Conservation (phyloP, 2,329 filamentous ascomycete species). For the Penicillium verrucosum region DNA sequence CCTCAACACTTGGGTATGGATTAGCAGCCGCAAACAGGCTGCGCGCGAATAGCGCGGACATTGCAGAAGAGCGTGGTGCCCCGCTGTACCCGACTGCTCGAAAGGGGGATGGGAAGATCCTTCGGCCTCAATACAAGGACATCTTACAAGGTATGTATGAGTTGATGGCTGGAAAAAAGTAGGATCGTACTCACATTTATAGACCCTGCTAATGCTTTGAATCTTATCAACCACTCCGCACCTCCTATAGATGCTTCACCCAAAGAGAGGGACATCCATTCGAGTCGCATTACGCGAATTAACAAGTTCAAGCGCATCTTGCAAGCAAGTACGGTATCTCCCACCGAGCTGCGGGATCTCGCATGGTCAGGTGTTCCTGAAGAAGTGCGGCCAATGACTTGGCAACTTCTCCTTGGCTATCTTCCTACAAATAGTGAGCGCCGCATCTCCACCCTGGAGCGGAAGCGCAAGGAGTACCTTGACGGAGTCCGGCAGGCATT, state of each 20-base stretch:
- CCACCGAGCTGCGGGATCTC: slow-evolving; percentile 76
- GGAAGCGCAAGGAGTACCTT: slow-evolving; percentile 93
- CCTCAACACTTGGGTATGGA: slow-evolving; percentile 30
- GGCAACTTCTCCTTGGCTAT: slow-evolving; percentile 93
- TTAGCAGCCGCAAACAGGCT: slow-evolving; percentile 51
- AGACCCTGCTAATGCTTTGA: slow-evolving; percentile 86
- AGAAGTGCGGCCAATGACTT: slow-evolving; percentile 98
- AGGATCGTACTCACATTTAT: slow-evolving; percentile 5
- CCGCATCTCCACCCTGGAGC: slow-evolving; percentile 81
- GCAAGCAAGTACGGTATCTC: slow-evolving; percentile 83
- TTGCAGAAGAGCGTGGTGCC: slow-evolving; percentile 81
- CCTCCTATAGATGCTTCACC: slow-evolving; percentile 68
- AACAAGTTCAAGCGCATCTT: slow-evolving; percentile 98
- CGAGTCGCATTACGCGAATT: slow-evolving; percentile 84
- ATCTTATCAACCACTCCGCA: slow-evolving; percentile 85
- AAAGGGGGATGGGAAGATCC: slow-evolving; percentile 89
- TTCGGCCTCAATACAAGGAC: slow-evolving; percentile 96
- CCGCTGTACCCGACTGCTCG: slow-evolving; percentile 83
- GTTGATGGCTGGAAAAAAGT: background rate
- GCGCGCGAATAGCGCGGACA: slow-evolving; percentile 85
- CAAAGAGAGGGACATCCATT: slow-evolving; percentile 83
- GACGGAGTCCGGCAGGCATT: slow-evolving; percentile 77
- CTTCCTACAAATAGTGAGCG: slow-evolving; percentile 95
- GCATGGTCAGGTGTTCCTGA: slow-evolving; percentile 94
- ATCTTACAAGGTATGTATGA: slow-evolving; percentile 65